Conservation (phyloP, 179 eudicot genomes). For the Gypsophila paniculata region DNA sequence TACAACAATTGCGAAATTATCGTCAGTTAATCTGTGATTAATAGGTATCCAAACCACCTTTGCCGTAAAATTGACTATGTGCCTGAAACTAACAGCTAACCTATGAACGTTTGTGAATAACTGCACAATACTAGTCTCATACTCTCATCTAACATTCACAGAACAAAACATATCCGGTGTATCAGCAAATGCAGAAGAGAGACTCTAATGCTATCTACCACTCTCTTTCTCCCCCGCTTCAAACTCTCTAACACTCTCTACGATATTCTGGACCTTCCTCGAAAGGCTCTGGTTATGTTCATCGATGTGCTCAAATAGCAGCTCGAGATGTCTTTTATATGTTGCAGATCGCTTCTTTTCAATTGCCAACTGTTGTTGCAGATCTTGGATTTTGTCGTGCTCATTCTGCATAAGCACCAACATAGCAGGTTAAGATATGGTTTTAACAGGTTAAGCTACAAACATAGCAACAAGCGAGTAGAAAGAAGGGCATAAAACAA, state of each 20-base stretch:
- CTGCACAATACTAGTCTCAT: constrained; percentile 17
- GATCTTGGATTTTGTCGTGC: constrained; percentile 74
- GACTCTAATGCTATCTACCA: constrained; percentile 36
- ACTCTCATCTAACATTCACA: constrained; percentile 16
- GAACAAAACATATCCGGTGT: constrained; percentile 4
- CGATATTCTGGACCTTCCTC: constrained; percentile 61
- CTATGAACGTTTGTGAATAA: not conserved
- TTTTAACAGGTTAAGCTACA: no score
- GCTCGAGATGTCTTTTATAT: constrained; percentile 80
- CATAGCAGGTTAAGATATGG: no score
- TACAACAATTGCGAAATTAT: constrained; percentile 17
- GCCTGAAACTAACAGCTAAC: not conserved
- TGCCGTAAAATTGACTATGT: constrained; percentile 15
- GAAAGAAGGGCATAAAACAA: not conserved
- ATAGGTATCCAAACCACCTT: constrained; percentile 5
- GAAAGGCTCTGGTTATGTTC: constrained; percentile 77
- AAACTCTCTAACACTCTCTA: constrained; percentile 64
- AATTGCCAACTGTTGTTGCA: constrained; percentile 75
- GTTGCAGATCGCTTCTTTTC: constrained; percentile 77
- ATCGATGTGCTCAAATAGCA: constrained; percentile 81
- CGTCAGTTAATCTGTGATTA: not conserved
- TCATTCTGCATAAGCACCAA: constrained; percentile 60
- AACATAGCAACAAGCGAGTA: no score
- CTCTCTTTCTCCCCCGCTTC: constrained; percentile 54
- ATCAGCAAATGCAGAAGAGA: constrained; percentile 15